Evolutionary conservation across 2,329 filamentous ascomycete genomes (phyloP).

Genomic region (Phaeosphaeria sp.): DNA sequence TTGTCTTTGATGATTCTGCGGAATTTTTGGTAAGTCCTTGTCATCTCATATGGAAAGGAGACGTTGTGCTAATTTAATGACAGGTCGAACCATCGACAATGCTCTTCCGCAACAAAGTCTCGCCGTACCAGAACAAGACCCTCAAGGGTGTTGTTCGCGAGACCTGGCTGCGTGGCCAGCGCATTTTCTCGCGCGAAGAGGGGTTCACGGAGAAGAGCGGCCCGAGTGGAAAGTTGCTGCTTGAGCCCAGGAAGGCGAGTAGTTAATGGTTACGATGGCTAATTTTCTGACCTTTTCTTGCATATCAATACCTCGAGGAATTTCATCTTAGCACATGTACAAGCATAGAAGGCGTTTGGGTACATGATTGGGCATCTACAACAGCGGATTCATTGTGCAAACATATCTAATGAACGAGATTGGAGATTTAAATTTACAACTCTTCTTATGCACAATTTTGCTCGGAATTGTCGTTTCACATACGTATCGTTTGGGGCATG

Average conservation of each 20-base stretch:
- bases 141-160: conserved; percentile 80
- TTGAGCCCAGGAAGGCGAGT: conserved; percentile 54
- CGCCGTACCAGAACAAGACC: conserved; percentile 82
- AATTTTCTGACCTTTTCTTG: no score
- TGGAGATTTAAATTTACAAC: background rate
- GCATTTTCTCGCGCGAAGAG: conserved; percentile 74
- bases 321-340: background rate
- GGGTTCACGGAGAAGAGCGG: conserved; percentile 66
- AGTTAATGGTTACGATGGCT: background rate
- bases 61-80: conserved; percentile 1
- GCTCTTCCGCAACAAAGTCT: conserved; percentile 94
- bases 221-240: conserved; percentile 57
- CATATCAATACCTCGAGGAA: background rate
- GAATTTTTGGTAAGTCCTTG: conserved; percentile 70
- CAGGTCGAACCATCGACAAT: conserved; percentile 70
- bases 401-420: background rate
- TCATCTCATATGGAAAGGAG: background rate
- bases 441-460: no score
- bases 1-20: conserved; percentile 86
- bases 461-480: no score
- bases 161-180: conserved; percentile 82
- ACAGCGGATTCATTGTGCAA: background rate
- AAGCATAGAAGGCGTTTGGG: conserved; percentile 3
- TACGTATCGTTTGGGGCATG: no score
- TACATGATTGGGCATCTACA: background rate